Evolutionary conservation across 345 rosid genomes (phyloP), one percentile per base, ranked within the genome.

Genomic region (Durio zibethinus): DNA sequence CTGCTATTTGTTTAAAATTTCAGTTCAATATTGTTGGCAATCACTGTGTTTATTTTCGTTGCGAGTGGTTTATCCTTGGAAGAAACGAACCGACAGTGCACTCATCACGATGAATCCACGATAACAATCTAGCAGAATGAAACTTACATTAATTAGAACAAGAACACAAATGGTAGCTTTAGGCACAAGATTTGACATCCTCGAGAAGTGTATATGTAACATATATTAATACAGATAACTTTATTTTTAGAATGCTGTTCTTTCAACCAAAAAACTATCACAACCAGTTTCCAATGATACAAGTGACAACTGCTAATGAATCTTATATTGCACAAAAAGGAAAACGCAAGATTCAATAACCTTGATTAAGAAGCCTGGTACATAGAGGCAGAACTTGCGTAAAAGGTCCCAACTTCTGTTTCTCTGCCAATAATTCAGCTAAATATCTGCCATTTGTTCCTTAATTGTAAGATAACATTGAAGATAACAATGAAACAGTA

Each of bases 361-460:
- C 98, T 88, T 89, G 97, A 83, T 87, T 87, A 29, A 94, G 84
- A 71, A 94, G 97, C 85, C 97, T 82, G 83, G 84, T 79, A 76
- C 92, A 91, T 62, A 83, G 75, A 5, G 97, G 95, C 78, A 94
- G 81, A 73, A 92, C 83, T 78, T 89, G 99, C 73, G 87, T 64
- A 80, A 95, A 93, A 10, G 97, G 98, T 67, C 76, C 92, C 86
- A 92, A 77, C 79, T 88, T 92, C 73, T 93, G 94, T 85, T 88
- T 89, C 89, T 95, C 99, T n/a, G 88, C 91, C 77, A 93, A 74
- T 76, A 95, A 81, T 75, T 95, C 99, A 67, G 91, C 84, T 87
- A 92, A 81, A 88, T 92, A 95, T 83, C 99, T 95, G 92, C 82
- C 74, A 76, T 72, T 31, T 23, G 47, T 47, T 47, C 60, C 67